Conservation (phyloP, 176 grass and related monocot genomes). For the Puccinellia tenuiflora region DNA sequence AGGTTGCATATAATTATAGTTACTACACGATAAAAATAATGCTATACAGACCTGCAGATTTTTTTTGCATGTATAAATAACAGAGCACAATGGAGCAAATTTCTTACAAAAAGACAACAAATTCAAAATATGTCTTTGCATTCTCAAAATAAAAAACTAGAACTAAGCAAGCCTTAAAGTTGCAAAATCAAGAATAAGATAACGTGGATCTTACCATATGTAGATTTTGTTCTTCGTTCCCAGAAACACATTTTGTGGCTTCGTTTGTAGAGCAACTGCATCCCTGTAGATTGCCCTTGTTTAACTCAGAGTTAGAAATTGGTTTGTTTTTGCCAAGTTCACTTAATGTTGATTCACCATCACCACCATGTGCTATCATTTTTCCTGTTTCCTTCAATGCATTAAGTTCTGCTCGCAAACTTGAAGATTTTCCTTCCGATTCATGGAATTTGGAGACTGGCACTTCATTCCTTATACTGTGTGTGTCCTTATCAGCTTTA, state of each 20-base stretch:
- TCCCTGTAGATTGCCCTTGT: slow-evolving; percentile 29
- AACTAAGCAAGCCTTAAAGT: neutral
- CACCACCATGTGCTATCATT: neutral
- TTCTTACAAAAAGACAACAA: neutral
- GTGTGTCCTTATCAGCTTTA: slow-evolving; percentile 14
- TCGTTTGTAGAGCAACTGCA: slow-evolving; percentile 27
- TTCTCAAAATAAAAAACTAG: neutral
- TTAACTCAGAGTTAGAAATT: slow-evolving; percentile 6
- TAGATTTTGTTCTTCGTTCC: slow-evolving; percentile 49
- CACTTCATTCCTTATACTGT: slow-evolving; percentile 3
- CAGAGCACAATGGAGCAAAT: neutral
- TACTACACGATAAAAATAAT: neutral
- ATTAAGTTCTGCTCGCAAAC: slow-evolving; percentile 42
- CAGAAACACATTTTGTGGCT: slow-evolving; percentile 27
- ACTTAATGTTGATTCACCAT: slow-evolving; percentile 22
- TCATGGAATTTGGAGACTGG: slow-evolving; percentile 3
- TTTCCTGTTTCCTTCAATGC: slow-evolving; percentile 39
- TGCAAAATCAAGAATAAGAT: neutral
- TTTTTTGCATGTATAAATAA: neutral
- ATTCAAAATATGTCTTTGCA: neutral
- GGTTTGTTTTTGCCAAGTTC: slow-evolving; percentile 6
- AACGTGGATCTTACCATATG: slow-evolving; percentile 43
- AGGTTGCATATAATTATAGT: neutral
- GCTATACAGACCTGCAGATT: too few relatives aligned
- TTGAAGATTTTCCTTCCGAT: slow-evolving; percentile 32